phyloP scores from a whole-genome alignment of 2,329 filamentous ascomycete species.

The Falciphora oryzae region DNA sequence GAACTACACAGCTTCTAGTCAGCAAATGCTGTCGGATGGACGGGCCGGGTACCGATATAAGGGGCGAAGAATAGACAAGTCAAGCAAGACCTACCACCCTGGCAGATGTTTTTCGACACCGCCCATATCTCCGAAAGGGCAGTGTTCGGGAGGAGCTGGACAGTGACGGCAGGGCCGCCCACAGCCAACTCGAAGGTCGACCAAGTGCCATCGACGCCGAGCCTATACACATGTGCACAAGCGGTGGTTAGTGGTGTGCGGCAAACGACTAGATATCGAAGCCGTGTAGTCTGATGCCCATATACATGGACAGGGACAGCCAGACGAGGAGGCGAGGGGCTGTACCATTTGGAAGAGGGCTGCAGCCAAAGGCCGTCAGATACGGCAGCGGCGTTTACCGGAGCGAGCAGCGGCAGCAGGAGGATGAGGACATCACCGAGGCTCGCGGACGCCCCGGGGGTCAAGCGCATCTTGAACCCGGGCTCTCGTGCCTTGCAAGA shows the following conservation, averaged over 20 bases:
- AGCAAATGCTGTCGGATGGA: too few relatives aligned
- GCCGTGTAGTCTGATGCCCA: too few relatives aligned
- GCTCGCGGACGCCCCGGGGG: conserved; percentile 19
- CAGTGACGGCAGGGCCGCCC: conserved; percentile 33
- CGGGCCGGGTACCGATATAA: neutral
- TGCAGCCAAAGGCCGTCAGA: conserved; percentile 8
- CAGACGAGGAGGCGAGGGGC: too few relatives aligned
- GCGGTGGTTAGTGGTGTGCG: neutral
- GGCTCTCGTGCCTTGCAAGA: neutral
- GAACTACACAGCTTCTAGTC: conserved; percentile 26
- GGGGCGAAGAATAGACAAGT: neutral
- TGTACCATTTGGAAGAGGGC: conserved; percentile 11
- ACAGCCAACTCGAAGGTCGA: conserved; percentile 59
- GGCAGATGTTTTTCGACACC: conserved; percentile 59
- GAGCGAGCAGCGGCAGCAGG: conserved; percentile 14
- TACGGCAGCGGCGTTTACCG: conserved; percentile 1
- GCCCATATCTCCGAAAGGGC: conserved; percentile 67
- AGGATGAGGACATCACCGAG: conserved; percentile 20
- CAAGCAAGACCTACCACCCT: conserved; percentile 38
- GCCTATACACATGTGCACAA: conserved; percentile 34
- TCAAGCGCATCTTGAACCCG: conserved; percentile 21
- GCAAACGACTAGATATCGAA: neutral
- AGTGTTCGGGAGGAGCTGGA: conserved; percentile 59
- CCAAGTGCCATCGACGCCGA: conserved; percentile 65
- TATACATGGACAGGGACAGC: neutral